phyloP scores from a whole-genome alignment of 2,329 filamentous ascomycete species.

The Parascedosporium putredinis region DNA sequence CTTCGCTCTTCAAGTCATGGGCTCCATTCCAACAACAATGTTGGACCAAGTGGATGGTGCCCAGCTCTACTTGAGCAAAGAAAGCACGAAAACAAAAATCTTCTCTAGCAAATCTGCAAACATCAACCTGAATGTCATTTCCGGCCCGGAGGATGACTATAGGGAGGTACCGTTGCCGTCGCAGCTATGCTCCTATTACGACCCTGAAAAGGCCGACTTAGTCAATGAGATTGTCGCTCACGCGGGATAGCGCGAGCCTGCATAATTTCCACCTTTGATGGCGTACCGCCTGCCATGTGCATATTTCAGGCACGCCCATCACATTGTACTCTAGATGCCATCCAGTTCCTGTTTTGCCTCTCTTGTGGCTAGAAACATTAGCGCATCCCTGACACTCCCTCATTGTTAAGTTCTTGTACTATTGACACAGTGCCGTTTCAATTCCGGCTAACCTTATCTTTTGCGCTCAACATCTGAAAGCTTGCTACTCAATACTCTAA shows the following conservation, averaged over 20 bases:
- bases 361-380: too few species aligned
- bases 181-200: slow-evolving; percentile 72
- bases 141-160: slow-evolving; percentile 65
- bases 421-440: too few species aligned
- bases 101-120: slow-evolving; percentile 82
- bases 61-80: slow-evolving; percentile 73
- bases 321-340: background rate
- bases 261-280: too few species aligned
- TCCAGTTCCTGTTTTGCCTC: background rate
- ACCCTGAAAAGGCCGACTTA: slow-evolving; percentile 59
- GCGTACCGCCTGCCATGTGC: too few species aligned
- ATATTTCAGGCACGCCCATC: background rate
- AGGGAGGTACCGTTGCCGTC: slow-evolving; percentile 80
- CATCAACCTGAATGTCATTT: slow-evolving; percentile 77
- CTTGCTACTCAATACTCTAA: too few species aligned
- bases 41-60: slow-evolving; percentile 91
- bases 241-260: slow-evolving; percentile 58
- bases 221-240: slow-evolving; percentile 95
- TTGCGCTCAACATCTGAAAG: too few species aligned
- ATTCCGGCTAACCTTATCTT: too few species aligned
- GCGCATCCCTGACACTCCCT: too few species aligned
- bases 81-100: slow-evolving; percentile 68
- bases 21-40: slow-evolving; percentile 74
- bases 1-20: slow-evolving; percentile 88
- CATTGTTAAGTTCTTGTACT: too few species aligned